Percentiles rank a stretch among this genome's conserved stretches.
Conservation (phyloP, 164 flowering plant species). For the Vitis riparia region DNA sequence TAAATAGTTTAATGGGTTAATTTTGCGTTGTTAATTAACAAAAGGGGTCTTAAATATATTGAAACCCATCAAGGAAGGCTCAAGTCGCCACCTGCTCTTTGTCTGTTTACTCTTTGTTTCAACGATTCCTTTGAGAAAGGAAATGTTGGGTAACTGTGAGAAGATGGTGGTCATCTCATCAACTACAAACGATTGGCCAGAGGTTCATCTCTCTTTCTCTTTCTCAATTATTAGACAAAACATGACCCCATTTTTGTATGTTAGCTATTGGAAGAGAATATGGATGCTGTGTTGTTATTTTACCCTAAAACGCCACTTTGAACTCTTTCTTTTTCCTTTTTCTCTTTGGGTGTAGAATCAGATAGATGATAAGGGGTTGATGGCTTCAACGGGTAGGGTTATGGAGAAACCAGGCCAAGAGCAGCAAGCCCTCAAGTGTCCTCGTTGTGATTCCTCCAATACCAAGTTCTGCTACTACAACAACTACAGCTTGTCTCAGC, state of each 20-base stretch:
- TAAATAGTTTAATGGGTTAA: background rate
- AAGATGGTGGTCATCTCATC: conserved; percentile 42
- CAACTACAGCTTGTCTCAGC: conserved; percentile 86
- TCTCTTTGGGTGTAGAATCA: conserved; percentile 17
- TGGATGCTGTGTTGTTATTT: conserved; percentile 16
- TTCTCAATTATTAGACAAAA: conserved; percentile 43
- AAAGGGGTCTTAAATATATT: background rate
- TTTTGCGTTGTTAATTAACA: too few species aligned
- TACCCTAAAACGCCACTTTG: conserved; percentile 10
- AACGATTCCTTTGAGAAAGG: conserved; percentile 24
- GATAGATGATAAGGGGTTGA: conserved; percentile 33
- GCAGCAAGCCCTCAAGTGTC: conserved; percentile 51
- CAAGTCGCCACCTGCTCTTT: conserved; percentile 46
- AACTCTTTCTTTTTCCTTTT: conserved; percentile 8
- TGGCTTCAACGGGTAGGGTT: conserved; percentile 22
- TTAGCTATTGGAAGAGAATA: conserved; percentile 54
- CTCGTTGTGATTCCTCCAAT: conserved; percentile 81
- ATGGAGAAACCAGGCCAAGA: conserved; percentile 24
- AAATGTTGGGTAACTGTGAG: conserved; percentile 43
- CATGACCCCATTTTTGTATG: conserved; percentile 54
- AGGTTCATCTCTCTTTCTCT: conserved; percentile 26
- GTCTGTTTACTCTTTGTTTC: conserved; percentile 37
- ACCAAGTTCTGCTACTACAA: conserved; percentile 90
- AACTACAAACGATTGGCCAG: conserved; percentile 46
- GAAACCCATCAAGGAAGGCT: conserved; percentile 26